phyloP scores from a whole-genome alignment of 164 flowering plant genomes.

The Sextonia rubra region DNA sequence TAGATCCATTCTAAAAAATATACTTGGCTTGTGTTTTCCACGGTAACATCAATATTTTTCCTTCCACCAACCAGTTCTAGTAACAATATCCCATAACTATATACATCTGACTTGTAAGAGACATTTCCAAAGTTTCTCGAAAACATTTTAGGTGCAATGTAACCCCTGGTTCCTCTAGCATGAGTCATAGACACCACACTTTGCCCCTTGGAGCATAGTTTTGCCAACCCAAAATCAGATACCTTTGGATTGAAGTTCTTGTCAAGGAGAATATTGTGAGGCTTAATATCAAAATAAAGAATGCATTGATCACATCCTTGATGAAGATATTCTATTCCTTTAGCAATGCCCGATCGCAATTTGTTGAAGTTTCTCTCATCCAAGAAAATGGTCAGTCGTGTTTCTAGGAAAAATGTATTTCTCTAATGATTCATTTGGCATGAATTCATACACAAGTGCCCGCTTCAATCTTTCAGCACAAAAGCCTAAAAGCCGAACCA shows the following conservation, averaged over 20 bases:
- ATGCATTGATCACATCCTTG: constrained; percentile 15
- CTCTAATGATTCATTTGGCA: constrained; percentile 9
- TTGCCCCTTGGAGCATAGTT: neutral
- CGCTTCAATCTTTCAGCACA: constrained; percentile 7
- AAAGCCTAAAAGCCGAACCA: constrained; percentile 8
- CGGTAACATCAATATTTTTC: neutral
- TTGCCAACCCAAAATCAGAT: constrained; percentile 18
- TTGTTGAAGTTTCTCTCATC: constrained; percentile 6
- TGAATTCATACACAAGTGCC: constrained; percentile 10
- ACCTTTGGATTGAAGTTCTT: constrained; percentile 12
- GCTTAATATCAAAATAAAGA: constrained; percentile 18
- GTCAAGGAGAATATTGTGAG: constrained; percentile 10
- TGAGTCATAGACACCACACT: neutral
- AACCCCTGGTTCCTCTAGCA: constrained; percentile 10
- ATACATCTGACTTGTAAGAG: constrained; percentile 11
- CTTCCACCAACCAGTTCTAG: constrained; percentile 10
- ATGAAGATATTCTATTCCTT: constrained; percentile 12
- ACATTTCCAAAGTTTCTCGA: constrained; percentile 9
- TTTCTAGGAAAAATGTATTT: constrained; percentile 4
- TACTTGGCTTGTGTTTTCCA: constrained; percentile 4
- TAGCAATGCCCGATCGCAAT: constrained; percentile 7
- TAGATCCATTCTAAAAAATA: constrained; percentile 12
- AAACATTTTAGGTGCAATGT: constrained; percentile 11
- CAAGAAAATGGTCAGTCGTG: neutral
- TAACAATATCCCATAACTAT: constrained; percentile 11